A percentile compares a stretch with the other conserved stretches of the same genome.
phyloP scores from a whole-genome alignment of 2,329 filamentous ascomycete genomes.

The Plenodomus lindquistii region DNA sequence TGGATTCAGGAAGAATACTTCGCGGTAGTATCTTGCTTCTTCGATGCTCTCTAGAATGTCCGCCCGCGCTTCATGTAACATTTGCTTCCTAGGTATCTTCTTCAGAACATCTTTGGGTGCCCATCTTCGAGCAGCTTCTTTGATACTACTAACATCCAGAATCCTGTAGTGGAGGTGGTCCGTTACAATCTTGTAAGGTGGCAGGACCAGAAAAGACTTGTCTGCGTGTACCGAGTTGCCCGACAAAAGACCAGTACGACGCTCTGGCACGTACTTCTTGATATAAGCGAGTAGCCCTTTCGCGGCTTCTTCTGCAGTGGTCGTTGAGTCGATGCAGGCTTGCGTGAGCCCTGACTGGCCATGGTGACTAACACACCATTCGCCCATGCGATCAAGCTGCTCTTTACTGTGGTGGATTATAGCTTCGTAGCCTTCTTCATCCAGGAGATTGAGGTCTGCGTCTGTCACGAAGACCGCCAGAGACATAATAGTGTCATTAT shows the following conservation, averaged over 20 bases:
- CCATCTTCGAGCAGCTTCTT: constrained; percentile 88
- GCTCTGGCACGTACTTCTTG: constrained; percentile 68
- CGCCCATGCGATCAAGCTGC: constrained; percentile 77
- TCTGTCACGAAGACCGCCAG: constrained; percentile 93
- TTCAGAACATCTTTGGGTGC: constrained; percentile 63
- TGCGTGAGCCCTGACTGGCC: constrained; percentile 78
- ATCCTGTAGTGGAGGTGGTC: constrained; percentile 87
- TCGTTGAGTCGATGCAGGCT: constrained; percentile 72
- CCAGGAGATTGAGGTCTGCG: constrained; percentile 73
- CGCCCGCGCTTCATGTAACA: constrained; percentile 77
- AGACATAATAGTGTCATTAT: constrained; percentile 83
- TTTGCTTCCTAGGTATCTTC: constrained; percentile 71
- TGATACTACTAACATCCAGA: constrained; percentile 87
- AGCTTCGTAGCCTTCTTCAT: constrained; percentile 76
- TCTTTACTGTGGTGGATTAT: constrained; percentile 74
- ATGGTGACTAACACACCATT: constrained; percentile 87
- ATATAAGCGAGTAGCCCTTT: constrained; percentile 77
- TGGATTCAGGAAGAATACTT: constrained; percentile 62
- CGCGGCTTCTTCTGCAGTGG: constrained; percentile 73
- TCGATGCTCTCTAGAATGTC: constrained; percentile 96
- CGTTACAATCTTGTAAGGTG: constrained; percentile 73
- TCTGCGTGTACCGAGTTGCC: constrained; percentile 95
- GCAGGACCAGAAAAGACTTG: constrained; percentile 73
- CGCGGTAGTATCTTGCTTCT: constrained; percentile 83
- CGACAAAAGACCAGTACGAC: constrained; percentile 72